These are phyloP conservation scores for Candida nemodendra DNA, from an alignment of 805 yeast genomes.

Conservation along the genomic window DNA sequence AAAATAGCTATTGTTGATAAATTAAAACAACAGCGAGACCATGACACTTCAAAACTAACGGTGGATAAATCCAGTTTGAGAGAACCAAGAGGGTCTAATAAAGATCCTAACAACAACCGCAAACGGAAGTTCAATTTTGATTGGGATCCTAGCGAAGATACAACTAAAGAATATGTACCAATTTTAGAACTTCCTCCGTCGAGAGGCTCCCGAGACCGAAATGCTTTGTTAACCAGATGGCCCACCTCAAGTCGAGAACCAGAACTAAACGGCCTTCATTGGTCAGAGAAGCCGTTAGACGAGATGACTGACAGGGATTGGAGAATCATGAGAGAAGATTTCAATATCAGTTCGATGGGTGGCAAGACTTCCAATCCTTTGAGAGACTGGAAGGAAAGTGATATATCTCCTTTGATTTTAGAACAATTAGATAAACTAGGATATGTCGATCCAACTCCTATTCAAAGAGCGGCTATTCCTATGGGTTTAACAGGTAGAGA, in stretches of 20 bases:
- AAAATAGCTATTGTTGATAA: not conserved
- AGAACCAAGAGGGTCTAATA: not conserved
- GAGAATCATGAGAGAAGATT: conserved; percentile 83
- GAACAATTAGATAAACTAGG: conserved; percentile 38
- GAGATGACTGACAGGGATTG: conserved; percentile 84
- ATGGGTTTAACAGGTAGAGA: conserved; percentile 59
- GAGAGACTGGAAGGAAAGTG: conserved; percentile 69
- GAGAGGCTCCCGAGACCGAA: conserved; percentile 24
- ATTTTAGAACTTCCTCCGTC: conserved; percentile 30
- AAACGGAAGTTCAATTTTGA: conserved; percentile 60
- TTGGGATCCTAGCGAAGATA: conserved; percentile 72
- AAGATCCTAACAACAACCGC: conserved; percentile 8
- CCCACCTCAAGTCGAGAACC: not conserved
- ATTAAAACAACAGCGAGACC: conserved; percentile 1
- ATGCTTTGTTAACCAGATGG: not conserved
- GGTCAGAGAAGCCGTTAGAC: conserved; percentile 65
- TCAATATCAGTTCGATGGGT: conserved; percentile 57
- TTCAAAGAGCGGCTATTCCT: conserved; percentile 88
- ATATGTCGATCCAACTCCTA: conserved; percentile 77
- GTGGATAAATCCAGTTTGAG: not conserved
- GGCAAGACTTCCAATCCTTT: conserved; percentile 57
- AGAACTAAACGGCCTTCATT: conserved; percentile 37
- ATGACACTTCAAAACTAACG: not conserved
- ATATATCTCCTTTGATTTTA: conserved; percentile 43
- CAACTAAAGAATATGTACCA: conserved; percentile 46